Evolutionary conservation across 2,329 filamentous ascomycete species (phyloP), one percentile per base, ranked within the genome.

Genomic region (Penicillium sp.): DNA sequence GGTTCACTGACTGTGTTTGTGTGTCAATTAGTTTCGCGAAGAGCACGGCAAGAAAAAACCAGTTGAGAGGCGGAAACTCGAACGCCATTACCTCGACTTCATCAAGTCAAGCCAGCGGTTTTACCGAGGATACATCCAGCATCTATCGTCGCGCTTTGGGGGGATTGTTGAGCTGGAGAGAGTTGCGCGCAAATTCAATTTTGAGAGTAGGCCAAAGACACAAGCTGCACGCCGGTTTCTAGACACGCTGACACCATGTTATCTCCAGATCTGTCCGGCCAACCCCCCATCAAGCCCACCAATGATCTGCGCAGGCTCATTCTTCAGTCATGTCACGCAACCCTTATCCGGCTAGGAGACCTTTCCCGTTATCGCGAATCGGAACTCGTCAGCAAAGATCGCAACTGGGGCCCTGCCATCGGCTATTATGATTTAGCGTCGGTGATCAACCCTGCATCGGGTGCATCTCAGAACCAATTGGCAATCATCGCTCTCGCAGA

Each of bases 101-200:
- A 81, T 97, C 59, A 94, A 91, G 69, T 84, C 84, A 41, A 86
- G 88, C 57, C 87, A 93, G 69, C 82, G 82, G 61, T 96, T 95
- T 68, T 97, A 97, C 75, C 82, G 86, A 62, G 83, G 82, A 57
- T 93, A 88, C 62, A 85, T 96, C 48, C 83, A 91, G 67, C 81
- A 84, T 49, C 75, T 96, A 22, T 83, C 85, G 46, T 75, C 74
- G 17, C 74, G 76, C 52, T 82, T 77, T 56, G 73, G 75, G 32
- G 77, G 75, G 34, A 75, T 84, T 35, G 68, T 75, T 6, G 79
- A 83, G 60, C 67, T 85, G 59, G 73, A 79, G 58, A 75, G 75
- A 50, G 74, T 83, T 48, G 79, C 81, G 29, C 62, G 60, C 52
- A 73, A 73, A 51, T 75, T 77, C 64, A 72, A 69, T 48, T 69